Percentiles rank a stretch among this genome's conserved stretches.
phyloP scores from a whole-genome alignment of 2,329 filamentous ascomycete species.

The Pestalotiopsis sp. region DNA sequence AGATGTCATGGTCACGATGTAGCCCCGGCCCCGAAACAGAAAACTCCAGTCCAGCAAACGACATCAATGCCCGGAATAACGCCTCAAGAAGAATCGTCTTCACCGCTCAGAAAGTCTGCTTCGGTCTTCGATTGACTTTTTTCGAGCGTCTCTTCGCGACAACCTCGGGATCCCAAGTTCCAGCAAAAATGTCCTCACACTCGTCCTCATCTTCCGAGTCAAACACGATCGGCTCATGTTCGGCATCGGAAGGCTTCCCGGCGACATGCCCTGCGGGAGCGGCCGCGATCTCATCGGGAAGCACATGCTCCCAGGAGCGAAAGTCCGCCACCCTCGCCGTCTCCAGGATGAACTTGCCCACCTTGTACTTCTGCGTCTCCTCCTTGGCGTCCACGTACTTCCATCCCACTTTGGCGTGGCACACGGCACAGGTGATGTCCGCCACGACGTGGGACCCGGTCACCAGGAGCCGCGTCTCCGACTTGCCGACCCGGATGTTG shows the following conservation, averaged over 20 bases:
- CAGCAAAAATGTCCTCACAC: conserved; percentile 66
- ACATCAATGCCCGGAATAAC: not conserved
- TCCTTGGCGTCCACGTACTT: conserved; percentile 68
- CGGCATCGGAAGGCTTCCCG: conserved; percentile 11
- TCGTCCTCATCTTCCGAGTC: conserved; percentile 68
- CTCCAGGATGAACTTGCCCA: conserved; percentile 70
- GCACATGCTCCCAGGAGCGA: conserved; percentile 55
- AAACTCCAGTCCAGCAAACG: not conserved
- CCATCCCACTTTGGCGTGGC: conserved; percentile 63
- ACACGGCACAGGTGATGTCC: conserved; percentile 61
- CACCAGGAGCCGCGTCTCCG: conserved; percentile 58
- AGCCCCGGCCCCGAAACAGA: no score
- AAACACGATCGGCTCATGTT: conserved; percentile 46
- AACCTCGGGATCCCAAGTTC: conserved; percentile 58
- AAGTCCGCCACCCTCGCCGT: conserved; percentile 56
- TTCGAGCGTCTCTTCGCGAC: conserved; percentile 48
- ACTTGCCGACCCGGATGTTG: conserved; percentile 57
- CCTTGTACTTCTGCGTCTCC: conserved; percentile 63
- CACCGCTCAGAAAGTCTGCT: not conserved
- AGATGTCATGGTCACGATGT: not conserved
- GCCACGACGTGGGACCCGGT: conserved; percentile 67
- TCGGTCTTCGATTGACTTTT: conserved; percentile 26
- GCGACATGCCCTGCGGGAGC: conserved; percentile 21
- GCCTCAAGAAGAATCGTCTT: not conserved
- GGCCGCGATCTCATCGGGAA: conserved; percentile 20